Conservation (phyloP, 2,329 filamentous ascomycete genomes). For the Fusarium longipes region DNA sequence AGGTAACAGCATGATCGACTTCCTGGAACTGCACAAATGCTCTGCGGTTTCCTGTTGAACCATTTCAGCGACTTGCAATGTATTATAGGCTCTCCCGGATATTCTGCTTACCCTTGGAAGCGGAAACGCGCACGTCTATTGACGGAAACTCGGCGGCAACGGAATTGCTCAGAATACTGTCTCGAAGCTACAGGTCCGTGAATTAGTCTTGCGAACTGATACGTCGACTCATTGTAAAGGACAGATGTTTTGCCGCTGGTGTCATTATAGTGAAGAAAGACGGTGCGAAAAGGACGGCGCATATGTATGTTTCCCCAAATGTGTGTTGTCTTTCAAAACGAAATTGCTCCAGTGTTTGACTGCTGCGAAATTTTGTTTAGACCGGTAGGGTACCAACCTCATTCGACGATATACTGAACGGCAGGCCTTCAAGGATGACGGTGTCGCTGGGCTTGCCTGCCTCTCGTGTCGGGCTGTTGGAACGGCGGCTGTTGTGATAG, state of each 20-base stretch:
- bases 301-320: conserved; percentile 6
- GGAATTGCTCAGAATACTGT: conserved; percentile 50
- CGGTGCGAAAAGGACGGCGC: conserved; percentile 1
- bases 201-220: conserved; percentile 45
- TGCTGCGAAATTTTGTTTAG: conserved; percentile 26
- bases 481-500: conserved; percentile 49
- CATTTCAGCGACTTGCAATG: conserved; percentile 26
- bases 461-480: conserved; percentile 52
- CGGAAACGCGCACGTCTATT: conserved; percentile 55
- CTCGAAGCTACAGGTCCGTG: conserved; percentile 50
- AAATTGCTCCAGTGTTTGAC: conserved; percentile 2
- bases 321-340: conserved; percentile 23
- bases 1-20: conserved; percentile 54
- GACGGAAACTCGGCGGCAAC: conserved; percentile 52
- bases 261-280: conserved; percentile 11
- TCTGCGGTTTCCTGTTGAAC: conserved; percentile 51
- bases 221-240: conserved; percentile 23
- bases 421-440: conserved; percentile 66
- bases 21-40: conserved; percentile 58
- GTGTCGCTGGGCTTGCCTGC: conserved; percentile 60
- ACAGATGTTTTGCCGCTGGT: conserved; percentile 16
- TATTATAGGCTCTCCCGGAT: neutral
- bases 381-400: conserved; percentile 58
- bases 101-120: conserved; percentile 48
- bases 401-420: conserved; percentile 60